These are phyloP conservation scores for Globisporangium heterothallicum DNA, from an alignment of 352 stramenopile genomes.

Conservation along the genomic window DNA sequence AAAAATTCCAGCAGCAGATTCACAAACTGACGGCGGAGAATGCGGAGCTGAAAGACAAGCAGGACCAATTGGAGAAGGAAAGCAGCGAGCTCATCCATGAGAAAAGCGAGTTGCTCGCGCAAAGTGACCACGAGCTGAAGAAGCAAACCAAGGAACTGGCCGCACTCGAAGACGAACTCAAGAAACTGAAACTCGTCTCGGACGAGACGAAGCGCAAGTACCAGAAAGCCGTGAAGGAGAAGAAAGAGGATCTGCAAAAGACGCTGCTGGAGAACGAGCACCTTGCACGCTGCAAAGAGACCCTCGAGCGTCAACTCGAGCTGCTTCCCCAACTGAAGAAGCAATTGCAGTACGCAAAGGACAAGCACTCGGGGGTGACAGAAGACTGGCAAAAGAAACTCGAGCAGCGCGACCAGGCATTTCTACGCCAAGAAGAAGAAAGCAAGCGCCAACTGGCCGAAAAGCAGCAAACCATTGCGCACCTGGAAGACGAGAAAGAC, in stretches of 20 bases:
- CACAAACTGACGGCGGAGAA: conserved; percentile 23
- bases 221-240: conserved; percentile 45
- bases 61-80: conserved; percentile 25
- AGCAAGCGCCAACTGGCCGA: conserved; percentile 31
- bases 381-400: conserved; percentile 32
- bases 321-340: conserved; percentile 49
- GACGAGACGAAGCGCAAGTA: conserved; percentile 33
- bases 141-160: conserved; percentile 17
- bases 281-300: conserved; percentile 21
- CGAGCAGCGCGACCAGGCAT: conserved; percentile 41
- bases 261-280: conserved; percentile 48
- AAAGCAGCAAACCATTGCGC: conserved; percentile 17
- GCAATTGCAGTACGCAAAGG: conserved; percentile 40
- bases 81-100: conserved; percentile 24
- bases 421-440: conserved; percentile 47
- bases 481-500: conserved; percentile 22
- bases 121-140: conserved; percentile 19
- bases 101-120: conserved; percentile 9
- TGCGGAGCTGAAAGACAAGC: conserved; percentile 6
- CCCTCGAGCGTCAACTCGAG: conserved; percentile 31
- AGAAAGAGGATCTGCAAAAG: conserved; percentile 42
- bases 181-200: conserved; percentile 18
- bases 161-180: conserved; percentile 26
- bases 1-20: conserved; percentile 29
- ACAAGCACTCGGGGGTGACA: conserved; percentile 26